Base-by-base conservation (phyloP, 768 basidiomycete genomes). In the Auricularia heimuer region DNA sequence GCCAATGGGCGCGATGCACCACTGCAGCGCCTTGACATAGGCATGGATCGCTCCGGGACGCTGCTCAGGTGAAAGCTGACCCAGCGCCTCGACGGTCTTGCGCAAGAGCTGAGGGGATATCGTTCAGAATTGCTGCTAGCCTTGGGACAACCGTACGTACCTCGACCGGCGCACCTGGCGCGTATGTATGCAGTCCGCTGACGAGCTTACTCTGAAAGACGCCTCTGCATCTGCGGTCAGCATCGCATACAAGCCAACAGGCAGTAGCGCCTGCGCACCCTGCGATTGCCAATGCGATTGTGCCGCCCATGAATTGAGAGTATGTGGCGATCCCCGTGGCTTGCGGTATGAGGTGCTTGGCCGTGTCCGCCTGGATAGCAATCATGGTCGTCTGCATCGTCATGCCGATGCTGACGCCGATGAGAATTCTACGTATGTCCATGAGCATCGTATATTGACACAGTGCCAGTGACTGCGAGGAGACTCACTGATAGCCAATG, bases 401-500 rank as follows among this genome's bases (percentile, higher is more conserved):
- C 14, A 63, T 51, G 21, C 79, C 79, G 62, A 79, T 69, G 29
- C 80, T 78, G 21, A 75, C 65, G 18, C 76, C 78, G 35, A 79
- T 61, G 14, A 81, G 67, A 45, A 71, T 67, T 39, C 39, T 39
- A 21, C 3, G 37, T 12, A 12, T 14, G 8, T 4, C 18, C 8
- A 18, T 51, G 18, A 16, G 14, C 18, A 18, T 18, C 1, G 44
- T 18, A 11, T 11, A n/a, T n/a, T n/a, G n/a, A n/a, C n/a, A n/a
- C n/a, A n/a, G n/a, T n/a, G n/a, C n/a, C 44, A 18, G 47, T 21
- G 47, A 21, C 0, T 21, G 18, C 8, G 18, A 18, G 16, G 16
- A 1, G 12, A 78, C 69, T 68, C 76, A 76, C 67, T 80, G 79
- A 69, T 68, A 79, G 1, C 79, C 79, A 60, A 75, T 70, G 21